phyloP scores from a whole-genome alignment of 202 grass and related monocot species.

The Setaria italica region DNA sequence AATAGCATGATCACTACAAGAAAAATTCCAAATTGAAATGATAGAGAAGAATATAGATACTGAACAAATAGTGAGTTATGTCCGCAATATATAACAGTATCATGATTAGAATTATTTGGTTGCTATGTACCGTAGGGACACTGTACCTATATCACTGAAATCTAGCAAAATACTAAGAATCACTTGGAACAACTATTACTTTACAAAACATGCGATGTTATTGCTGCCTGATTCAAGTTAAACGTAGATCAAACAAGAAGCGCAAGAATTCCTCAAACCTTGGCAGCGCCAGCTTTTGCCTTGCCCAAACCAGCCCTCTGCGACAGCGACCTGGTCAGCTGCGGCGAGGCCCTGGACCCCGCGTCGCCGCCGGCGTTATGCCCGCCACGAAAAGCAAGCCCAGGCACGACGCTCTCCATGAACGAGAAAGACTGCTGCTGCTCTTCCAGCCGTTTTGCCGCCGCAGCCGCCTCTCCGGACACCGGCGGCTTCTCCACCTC shows the following conservation, averaged over 20 bases:
- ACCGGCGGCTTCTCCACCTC: constrained; percentile 31
- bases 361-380: constrained; percentile 26
- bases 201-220: background rate
- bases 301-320: constrained; percentile 64
- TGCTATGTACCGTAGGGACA: background rate
- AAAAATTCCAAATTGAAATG: constrained; percentile 9
- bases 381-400: constrained; percentile 42
- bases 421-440: constrained; percentile 59
- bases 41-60: background rate
- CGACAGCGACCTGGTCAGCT: constrained; percentile 56
- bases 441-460: constrained; percentile 52
- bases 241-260: constrained; percentile 13
- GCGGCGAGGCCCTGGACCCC: constrained; percentile 45
- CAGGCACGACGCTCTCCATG: constrained; percentile 54
- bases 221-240: background rate
- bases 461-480: constrained; percentile 15
- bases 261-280: constrained; percentile 56
- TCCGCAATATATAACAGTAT: background rate
- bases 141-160: constrained; percentile 14
- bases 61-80: constrained; percentile 14
- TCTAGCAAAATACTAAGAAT: constrained; percentile 22
- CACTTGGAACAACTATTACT: constrained; percentile 8
- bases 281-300: constrained; percentile 53
- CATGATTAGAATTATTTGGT: constrained; percentile 7
- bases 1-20: background rate